Evolutionary conservation across 768 basidiomycete genomes (phyloP), one percentile per base, ranked within the genome.

Genomic region (Boletus rubroflammeus): DNA sequence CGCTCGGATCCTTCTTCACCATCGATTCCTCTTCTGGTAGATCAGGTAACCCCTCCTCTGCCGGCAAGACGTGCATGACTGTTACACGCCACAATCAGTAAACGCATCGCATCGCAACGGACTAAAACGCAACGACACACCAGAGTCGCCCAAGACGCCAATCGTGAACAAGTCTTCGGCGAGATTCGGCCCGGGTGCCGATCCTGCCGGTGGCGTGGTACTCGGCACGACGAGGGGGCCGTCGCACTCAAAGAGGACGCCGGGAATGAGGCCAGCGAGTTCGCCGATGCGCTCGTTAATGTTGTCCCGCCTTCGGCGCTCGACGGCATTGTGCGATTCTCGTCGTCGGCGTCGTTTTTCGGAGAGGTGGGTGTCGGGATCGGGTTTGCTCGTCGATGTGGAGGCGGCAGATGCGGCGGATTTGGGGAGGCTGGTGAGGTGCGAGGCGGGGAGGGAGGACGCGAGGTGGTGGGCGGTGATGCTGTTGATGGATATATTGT

Each of bases 251-350:
- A 93, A 76, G 72, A 94, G 78, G 62, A 85, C 86, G 68, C 93
- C 93, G 1, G 93, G 93, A 56, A 97, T 88, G 42, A 97, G 77
- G 21, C 87, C 87, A 19, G 93, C 88, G 1, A 97, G 81, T 68
- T 97, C 93, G 36, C 82, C 81, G 61, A 97, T 97, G 71, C 93
- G 91, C 73, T 97, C 93, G 71, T 97, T 97, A 69, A 97, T 97
- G 68, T 94, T 95, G 66, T 97, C 93, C 45, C 93, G 70, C 55
- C 93, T 65, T 26, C 93, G 73, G 17, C 93, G 76, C 75, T 97
- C 93, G 59, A 97, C 93, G 2, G 92, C 92, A 62, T 97, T 97
- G 67, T 97, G 93, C 8, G 84, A 86, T 71, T 95, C 93, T 55
- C 93, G 73, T 46, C 93, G 73, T 34, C 90, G 75, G 2, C 91